A percentile compares a stretch with the other conserved stretches of the same genome.
These are phyloP conservation scores for Zizania latifolia DNA, from an alignment of 176 grass and related monocot genomes.

Conservation along the genomic window DNA sequence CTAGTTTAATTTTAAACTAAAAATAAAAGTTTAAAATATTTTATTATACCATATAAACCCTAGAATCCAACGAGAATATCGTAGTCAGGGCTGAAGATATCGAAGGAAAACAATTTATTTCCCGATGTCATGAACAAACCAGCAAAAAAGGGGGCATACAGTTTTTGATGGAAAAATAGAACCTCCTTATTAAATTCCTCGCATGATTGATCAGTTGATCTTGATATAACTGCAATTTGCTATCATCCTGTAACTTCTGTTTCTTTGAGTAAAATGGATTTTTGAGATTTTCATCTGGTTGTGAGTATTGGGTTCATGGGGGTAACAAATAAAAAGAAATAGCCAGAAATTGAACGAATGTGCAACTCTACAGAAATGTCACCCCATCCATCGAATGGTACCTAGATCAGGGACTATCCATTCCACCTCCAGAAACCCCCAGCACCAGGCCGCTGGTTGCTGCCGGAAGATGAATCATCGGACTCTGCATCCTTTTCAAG, in stretches of 20 bases:
- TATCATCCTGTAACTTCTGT: conserved; percentile 3
- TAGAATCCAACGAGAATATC: too few species aligned
- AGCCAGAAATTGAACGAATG: conserved; percentile 10
- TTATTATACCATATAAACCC: too few species aligned
- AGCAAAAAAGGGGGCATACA: neutral
- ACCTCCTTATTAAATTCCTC: neutral
- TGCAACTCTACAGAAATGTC: neutral
- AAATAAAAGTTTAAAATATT: too few species aligned
- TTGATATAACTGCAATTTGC: neutral
- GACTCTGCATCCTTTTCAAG: neutral
- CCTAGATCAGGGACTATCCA: neutral
- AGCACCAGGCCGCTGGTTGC: neutral
- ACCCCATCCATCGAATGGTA: neutral
- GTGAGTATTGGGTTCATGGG: neutral
- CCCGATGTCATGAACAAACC: neutral
- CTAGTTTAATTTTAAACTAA: too few species aligned
- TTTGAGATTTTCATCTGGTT: neutral
- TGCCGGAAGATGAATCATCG: neutral
- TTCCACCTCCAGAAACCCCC: conserved; percentile 43
- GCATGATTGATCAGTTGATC: neutral
- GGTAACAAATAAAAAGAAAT: neutral
- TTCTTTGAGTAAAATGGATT: neutral
- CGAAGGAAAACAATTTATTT: neutral
- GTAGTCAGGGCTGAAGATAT: too few species aligned
- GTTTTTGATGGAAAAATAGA: neutral